Conservation (phyloP, 805 yeast genomes). For the Candida morakotiae region DNA sequence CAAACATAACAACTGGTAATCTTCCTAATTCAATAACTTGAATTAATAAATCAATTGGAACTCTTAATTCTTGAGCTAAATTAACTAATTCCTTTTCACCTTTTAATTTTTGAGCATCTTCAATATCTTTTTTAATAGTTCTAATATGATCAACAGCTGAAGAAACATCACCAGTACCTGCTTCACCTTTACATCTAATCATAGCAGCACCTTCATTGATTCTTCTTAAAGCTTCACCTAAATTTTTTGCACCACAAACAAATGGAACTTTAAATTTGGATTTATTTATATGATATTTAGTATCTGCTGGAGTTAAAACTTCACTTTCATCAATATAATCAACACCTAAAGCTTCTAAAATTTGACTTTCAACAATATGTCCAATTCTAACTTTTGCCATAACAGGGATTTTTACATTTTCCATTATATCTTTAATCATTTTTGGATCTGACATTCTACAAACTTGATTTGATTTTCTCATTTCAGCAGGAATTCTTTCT, state of each 20-base stretch:
- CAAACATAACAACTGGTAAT: constrained; percentile 79
- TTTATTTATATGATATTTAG: constrained; percentile 59
- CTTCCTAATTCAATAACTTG: constrained; percentile 45
- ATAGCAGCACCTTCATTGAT: constrained; percentile 81
- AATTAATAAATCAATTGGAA: constrained; percentile 51
- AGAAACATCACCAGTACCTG: constrained; percentile 83
- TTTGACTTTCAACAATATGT: constrained; percentile 77
- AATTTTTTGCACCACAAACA: constrained; percentile 79
- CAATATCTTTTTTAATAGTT: constrained; percentile 54
- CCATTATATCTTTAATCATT: constrained; percentile 73
- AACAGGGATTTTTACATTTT: constrained; percentile 56
- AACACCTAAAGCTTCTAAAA: constrained; percentile 64
- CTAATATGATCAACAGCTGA: constrained; percentile 78
- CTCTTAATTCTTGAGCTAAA: constrained; percentile 56
- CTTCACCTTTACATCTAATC: constrained; percentile 86
- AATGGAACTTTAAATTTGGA: constrained; percentile 63
- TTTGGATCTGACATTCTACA: constrained; percentile 85
- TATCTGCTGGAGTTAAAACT: constrained; percentile 80
- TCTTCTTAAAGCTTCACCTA: constrained; percentile 80
- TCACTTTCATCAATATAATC: constrained; percentile 85
- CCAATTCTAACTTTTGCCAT: constrained; percentile 89
- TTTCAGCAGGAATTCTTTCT: constrained; percentile 82
- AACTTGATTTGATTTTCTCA: constrained; percentile 76
- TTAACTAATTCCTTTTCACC: constrained; percentile 43
- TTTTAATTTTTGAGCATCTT: constrained; percentile 35